A percentile compares a stretch with the other conserved stretches of the same genome.
phyloP scores from a whole-genome alignment of 1,139 yeast genomes.

The Eremothecium cymbalariae region DNA sequence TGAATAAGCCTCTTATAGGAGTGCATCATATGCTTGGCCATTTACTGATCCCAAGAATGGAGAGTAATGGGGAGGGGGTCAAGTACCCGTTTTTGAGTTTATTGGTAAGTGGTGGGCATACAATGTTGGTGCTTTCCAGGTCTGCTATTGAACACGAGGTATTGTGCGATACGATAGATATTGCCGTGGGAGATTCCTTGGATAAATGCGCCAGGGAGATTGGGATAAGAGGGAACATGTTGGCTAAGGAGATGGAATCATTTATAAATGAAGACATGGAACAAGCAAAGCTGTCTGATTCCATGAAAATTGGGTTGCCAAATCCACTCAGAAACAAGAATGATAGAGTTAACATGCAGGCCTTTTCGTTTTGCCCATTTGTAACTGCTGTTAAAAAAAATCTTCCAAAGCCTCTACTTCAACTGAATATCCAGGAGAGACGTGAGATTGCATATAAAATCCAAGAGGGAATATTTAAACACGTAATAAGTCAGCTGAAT shows the following conservation, averaged over 20 bases:
- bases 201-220: constrained; percentile 88
- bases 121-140: constrained; percentile 68
- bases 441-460: constrained; percentile 50
- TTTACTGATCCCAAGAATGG: constrained; percentile 58
- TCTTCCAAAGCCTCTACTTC: constrained; percentile 18
- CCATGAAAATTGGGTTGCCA: constrained; percentile 34
- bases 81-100: constrained; percentile 72
- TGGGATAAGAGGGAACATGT: constrained; percentile 73
- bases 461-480: constrained; percentile 63
- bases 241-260: constrained; percentile 72
- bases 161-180: constrained; percentile 68
- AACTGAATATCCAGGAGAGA: constrained; percentile 19
- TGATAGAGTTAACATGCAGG: constrained; percentile 38
- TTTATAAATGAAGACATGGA: constrained; percentile 38
- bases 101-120: constrained; percentile 90
- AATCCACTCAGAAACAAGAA: constrained; percentile 46
- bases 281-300: constrained; percentile 18
- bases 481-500: constrained; percentile 56
- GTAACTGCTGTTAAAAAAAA: constrained; percentile 46
- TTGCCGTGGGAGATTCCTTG: constrained; percentile 88
- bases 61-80: constrained; percentile 32
- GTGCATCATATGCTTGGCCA: constrained; percentile 98
- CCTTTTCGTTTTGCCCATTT: constrained; percentile 77
- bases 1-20: constrained; percentile 71
- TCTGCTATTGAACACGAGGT: constrained; percentile 60